Conservation (phyloP, 176 grass and related monocot genomes). For the Aegilops umbellulata region DNA sequence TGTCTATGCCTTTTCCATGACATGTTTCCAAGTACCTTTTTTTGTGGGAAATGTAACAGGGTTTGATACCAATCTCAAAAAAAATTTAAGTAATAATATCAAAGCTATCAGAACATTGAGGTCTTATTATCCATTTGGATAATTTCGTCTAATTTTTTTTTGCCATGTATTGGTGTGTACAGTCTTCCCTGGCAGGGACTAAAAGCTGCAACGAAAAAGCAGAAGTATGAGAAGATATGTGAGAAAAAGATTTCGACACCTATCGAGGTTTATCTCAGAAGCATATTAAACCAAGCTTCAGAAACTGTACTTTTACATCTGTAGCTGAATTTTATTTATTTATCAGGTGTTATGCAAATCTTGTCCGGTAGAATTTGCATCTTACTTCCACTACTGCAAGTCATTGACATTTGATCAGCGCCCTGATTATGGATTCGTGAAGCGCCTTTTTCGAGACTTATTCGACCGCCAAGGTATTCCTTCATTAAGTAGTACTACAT, state of each 20-base stretch:
- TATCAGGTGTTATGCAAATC: constrained; percentile 90
- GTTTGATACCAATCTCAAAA: neutral
- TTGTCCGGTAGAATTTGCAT: constrained; percentile 83
- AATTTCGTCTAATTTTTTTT: constrained; percentile 26
- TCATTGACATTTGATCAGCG: constrained; percentile 95
- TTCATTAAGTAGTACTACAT: neutral
- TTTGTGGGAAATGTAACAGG: neutral
- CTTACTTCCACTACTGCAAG: constrained; percentile 97
- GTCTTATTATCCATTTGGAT: neutral
- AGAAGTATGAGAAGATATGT: constrained; percentile 96
- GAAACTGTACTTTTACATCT: neutral
- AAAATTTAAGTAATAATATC: neutral
- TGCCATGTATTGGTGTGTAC: constrained; percentile 27
- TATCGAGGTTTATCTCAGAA: constrained; percentile 65
- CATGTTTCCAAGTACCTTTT: neutral
- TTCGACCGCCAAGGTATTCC: constrained; percentile 72
- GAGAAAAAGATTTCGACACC: constrained; percentile 90
- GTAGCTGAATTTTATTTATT: constrained; percentile 17
- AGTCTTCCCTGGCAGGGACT: constrained; percentile 98
- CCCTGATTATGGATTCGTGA: constrained; percentile 91
- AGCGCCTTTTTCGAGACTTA: constrained; percentile 87
- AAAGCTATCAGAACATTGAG: neutral
- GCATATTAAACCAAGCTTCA: constrained; percentile 15
- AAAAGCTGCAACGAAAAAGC: constrained; percentile 93
- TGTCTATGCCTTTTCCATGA: neutral